Conservation (phyloP, 768 basidiomycete genomes). For the Xanthoconium purpureum region DNA sequence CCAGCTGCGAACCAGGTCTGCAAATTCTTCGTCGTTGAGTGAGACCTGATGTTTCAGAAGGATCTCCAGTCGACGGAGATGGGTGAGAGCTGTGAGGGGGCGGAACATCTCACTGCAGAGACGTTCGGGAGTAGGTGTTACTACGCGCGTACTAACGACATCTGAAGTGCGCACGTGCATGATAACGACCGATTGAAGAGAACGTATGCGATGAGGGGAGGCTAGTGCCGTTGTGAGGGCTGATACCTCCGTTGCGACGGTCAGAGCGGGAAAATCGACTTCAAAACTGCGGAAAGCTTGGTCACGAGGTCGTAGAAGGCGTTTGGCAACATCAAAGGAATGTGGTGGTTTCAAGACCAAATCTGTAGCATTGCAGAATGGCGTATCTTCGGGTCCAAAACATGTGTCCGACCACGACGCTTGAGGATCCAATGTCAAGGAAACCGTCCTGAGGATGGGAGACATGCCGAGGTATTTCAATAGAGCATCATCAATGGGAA, state of each 20-base stretch:
- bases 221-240: neutral
- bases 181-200: neutral
- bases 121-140: too few relatives aligned
- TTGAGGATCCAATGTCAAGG: neutral
- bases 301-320: neutral
- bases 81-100: slow-evolving; percentile 1
- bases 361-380: neutral
- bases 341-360: neutral
- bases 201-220: slow-evolving; percentile 3
- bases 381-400: neutral
- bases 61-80: slow-evolving; percentile 1
- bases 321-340: neutral
- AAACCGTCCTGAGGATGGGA: neutral
- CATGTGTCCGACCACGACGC: neutral
- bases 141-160: neutral
- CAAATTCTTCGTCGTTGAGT: neutral
- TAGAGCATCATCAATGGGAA: neutral
- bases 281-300: neutral
- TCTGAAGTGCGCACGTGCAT: neutral
- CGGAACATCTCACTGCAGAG: neutral
- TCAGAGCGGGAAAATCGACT: neutral
- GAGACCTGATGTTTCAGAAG: neutral
- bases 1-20: neutral
- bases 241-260: neutral
- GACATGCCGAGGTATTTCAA: slow-evolving; percentile 2